Conservation (phyloP, 345 rosid species). For the Moricandia moricandioides region DNA sequence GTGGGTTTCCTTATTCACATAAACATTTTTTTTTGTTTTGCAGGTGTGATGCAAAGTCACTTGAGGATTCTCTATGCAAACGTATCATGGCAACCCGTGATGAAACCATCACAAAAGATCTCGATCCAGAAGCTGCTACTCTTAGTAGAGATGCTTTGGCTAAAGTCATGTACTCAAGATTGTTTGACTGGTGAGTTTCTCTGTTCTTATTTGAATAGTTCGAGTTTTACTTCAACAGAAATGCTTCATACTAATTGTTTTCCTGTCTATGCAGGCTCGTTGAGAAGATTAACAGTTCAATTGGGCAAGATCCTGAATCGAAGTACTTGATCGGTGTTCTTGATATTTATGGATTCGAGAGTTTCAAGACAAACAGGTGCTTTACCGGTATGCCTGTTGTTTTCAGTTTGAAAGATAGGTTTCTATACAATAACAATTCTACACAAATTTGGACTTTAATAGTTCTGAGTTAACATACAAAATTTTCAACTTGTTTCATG, state of each 20-base stretch:
- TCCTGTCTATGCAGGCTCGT: slow-evolving; percentile 65
- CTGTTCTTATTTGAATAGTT: slow-evolving; percentile 11
- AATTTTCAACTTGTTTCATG: not conserved
- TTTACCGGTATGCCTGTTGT: slow-evolving; percentile 69
- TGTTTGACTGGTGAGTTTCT: slow-evolving; percentile 90
- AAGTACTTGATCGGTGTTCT: slow-evolving; percentile 90
- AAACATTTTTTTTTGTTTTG: slow-evolving; percentile 29
- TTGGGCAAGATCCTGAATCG: slow-evolving; percentile 94
- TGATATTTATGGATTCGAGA: slow-evolving; percentile 99
- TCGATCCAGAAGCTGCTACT: slow-evolving; percentile 88
- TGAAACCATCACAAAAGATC: slow-evolving; percentile 93
- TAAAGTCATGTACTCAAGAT: slow-evolving; percentile 82
- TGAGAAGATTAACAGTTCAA: slow-evolving; percentile 82
- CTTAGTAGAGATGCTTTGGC: slow-evolving; percentile 96
- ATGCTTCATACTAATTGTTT: slow-evolving; percentile 9
- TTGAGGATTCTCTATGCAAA: slow-evolving; percentile 97
- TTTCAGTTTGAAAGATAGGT: slow-evolving; percentile 40
- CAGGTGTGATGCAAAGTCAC: slow-evolving; percentile 86
- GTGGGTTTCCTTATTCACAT: slow-evolving; percentile 27
- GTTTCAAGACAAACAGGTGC: slow-evolving; percentile 99
- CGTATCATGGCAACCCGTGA: slow-evolving; percentile 98
- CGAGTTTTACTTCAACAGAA: not conserved
- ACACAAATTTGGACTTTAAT: not conserved
- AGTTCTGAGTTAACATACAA: not conserved
- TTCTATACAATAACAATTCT: slow-evolving; percentile 12